Base-by-base conservation (phyloP, 2,329 filamentous ascomycete species). In the Pseudodiploospora longispora region DNA sequence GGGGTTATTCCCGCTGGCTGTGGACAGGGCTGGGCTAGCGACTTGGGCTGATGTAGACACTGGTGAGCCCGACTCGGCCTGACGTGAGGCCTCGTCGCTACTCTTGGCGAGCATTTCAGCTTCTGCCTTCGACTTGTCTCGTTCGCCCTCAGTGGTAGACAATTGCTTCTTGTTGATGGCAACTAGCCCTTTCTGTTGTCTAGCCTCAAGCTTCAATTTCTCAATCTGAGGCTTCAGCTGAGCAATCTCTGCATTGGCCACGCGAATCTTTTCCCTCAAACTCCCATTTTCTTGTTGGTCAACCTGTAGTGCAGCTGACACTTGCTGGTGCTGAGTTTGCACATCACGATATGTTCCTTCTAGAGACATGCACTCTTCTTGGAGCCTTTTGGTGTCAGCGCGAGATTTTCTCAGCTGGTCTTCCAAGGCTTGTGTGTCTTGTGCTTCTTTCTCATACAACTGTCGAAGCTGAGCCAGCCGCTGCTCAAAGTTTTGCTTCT, bases 161-260 rank as follows among this genome's bases (percentile, higher is more conserved):
- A 97, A 72, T 67, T 98, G 93, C 70, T 98, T 98, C 74, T 94
- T 97, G 69, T 96, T 96, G 68, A 98, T 98, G 36, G 93, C 90
- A 30, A 95, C 91, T 52, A 97, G 74, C 12, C 93, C 93, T 69
- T 95, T 97, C 60, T 97, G 90, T 63, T 97, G 93, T 36, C 93
- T 82, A 28, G 89, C 89, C 55, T 96, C 89, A 9, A 85, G 87
- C 62, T 86, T 89, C 55, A 95, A 75, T 71, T 96, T 97, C 62
- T 98, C 93, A 42, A 98, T 80, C 53, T 91, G 83, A 30, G 90
- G 89, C 63, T 89, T 94, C 35, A 97, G 70, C 63, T 89, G 83
- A 12, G 80, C 75, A 54, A 95, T 83, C 63, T 95, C 88, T 9
- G 79, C 75, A 58, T 95, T 98, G 36, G 88, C 76, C 42, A 82